phyloP scores from a whole-genome alignment of 495 filamentous ascomycete genomes.

The Aspergillus biplanus region DNA sequence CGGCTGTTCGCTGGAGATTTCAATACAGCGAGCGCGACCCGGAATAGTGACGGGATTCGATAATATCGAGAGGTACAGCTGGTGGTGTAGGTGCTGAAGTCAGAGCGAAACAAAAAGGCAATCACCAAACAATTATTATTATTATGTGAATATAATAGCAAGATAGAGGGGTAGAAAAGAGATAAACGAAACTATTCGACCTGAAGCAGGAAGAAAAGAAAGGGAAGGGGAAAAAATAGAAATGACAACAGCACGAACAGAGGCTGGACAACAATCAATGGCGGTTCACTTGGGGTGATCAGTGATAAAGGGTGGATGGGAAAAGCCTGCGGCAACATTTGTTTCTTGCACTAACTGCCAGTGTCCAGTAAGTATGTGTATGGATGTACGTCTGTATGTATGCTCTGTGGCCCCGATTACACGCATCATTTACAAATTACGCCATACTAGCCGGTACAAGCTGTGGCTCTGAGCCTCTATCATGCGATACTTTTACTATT shows the following conservation, averaged over 20 bases:
- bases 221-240: constrained; percentile 26
- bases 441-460: neutral
- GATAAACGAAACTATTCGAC: neutral
- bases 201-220: constrained; percentile 8
- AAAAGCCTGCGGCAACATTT: neutral
- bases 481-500: constrained; percentile 1
- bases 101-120: constrained; percentile 14
- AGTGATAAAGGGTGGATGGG: constrained; percentile 20
- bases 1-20: neutral
- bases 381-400: neutral
- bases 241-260: constrained; percentile 19
- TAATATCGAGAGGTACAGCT: neutral
- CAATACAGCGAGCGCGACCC: constrained; percentile 2
- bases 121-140: constrained; percentile 18
- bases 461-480: neutral
- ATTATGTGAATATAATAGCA: neutral
- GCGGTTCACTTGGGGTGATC: constrained; percentile 15
- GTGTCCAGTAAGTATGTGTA: neutral
- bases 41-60: constrained; percentile 4
- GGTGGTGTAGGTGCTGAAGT: too few species aligned
- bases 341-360: neutral
- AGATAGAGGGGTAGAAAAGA: neutral
- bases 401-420: neutral
- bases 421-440: neutral
- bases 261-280: constrained; percentile 18